Evolutionary conservation across 2,329 filamentous ascomycete genomes (phyloP), one percentile per base, ranked within the genome.

Genomic region (Acrodontium crateriforme): DNA sequence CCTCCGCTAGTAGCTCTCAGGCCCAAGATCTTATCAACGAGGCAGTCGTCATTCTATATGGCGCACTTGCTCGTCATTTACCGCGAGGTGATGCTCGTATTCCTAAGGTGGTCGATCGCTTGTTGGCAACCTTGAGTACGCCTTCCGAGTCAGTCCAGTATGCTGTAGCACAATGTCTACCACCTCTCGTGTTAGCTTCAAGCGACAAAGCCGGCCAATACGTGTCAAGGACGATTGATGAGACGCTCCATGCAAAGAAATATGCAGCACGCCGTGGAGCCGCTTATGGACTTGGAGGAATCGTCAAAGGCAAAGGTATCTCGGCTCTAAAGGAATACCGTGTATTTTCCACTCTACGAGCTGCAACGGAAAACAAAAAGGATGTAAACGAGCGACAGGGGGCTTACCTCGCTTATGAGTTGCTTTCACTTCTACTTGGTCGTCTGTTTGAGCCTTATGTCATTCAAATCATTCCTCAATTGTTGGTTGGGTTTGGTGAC

Each of bases 111-210:
- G 76, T 98, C 27, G 77, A 87, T 42, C 74, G 84, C 37, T 65
- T 98, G 13, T 66, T 98, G 31, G 72, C 74, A 13, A 94, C 91
- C 5, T 63, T 98, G 24, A 89, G 78, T 52, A 95, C 87, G 9
- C 89, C 89, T 16, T 95, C 89, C 0, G 89, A 98, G 55, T 85
- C 82, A 10, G 89, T 98, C 2, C 89, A 98, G 54, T 94, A 89
- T 50, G 89, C 89, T 25, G 85, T 95, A 33, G 84, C 91, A 3
- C 82, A 89, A 47, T 98, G 89, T 45, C 63, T 98, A 13, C 87
- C 89, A 9, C 85, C 89, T 1, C 65, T 98, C n/a, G 74, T 98
- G 17, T 75, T 73, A 32, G 78, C 82, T 3, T 87, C 79, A 25
- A 71, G 70, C 16, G 73, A 85, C 35, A 79, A 87, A 46, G 74